phyloP scores from a whole-genome alignment of 1,139 yeast species.

The Hansenula sp. region DNA sequence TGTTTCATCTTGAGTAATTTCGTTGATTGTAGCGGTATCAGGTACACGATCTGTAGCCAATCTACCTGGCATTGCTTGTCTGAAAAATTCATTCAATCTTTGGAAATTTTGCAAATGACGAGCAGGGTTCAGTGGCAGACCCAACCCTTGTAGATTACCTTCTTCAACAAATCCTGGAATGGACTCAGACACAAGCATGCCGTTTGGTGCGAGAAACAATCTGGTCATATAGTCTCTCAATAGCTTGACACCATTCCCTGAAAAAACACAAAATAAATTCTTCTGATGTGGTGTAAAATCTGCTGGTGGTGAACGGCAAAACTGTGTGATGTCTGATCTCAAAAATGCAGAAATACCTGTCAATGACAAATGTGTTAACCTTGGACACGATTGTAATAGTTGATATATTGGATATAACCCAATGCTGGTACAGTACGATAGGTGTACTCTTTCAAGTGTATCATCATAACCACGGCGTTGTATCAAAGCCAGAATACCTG shows the following conservation, averaged over 20 bases:
- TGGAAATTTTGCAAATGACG: neutral
- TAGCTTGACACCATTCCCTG: constrained; percentile 81
- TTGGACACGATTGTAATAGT: constrained; percentile 76
- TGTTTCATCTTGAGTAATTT: neutral
- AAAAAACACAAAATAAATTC: constrained; percentile 85
- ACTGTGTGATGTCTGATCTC: constrained; percentile 78
- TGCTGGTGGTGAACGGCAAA: constrained; percentile 92
- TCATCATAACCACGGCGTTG: constrained; percentile 68
- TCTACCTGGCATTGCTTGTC: neutral
- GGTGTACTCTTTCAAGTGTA: constrained; percentile 85
- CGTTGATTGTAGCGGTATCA: neutral
- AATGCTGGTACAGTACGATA: constrained; percentile 84
- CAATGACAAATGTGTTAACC: constrained; percentile 78
- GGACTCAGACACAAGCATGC: neutral
- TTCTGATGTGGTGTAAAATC: constrained; percentile 89
- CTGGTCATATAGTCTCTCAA: constrained; percentile 59
- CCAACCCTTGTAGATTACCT: neutral
- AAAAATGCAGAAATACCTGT: constrained; percentile 91
- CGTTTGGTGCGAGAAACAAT: constrained; percentile 18
- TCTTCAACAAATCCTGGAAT: neutral
- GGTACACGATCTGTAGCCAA: neutral
- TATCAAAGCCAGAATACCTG: constrained; percentile 75
- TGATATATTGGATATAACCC: constrained; percentile 69
- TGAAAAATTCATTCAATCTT: neutral
- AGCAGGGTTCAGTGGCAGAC: too few relatives aligned